Conservation (phyloP, 2,329 filamentous ascomycete genomes). For the Ophiostoma australiae region DNA sequence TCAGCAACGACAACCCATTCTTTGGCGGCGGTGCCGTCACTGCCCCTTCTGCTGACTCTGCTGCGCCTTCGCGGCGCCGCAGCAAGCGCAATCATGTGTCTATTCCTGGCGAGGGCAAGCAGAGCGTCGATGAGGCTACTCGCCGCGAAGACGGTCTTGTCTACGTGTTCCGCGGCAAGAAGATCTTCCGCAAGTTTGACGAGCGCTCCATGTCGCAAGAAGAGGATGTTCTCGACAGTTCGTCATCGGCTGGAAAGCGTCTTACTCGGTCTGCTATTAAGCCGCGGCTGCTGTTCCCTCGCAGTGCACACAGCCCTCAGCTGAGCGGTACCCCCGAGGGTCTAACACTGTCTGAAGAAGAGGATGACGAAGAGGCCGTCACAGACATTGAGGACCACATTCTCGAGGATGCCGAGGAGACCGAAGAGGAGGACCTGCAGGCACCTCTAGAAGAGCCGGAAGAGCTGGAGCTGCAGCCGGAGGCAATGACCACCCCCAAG, state of each 20-base stretch:
- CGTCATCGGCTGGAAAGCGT: conserved; percentile 40
- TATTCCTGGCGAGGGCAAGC: conserved; percentile 53
- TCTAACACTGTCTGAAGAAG: conserved; percentile 30
- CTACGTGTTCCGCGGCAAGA: conserved; percentile 76
- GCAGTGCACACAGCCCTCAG: conserved; percentile 37
- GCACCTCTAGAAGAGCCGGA: conserved; percentile 38
- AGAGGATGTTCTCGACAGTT: conserved; percentile 29
- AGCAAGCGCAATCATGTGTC: conserved; percentile 52
- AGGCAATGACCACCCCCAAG: conserved; percentile 24
- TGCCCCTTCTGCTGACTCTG: conserved; percentile 29
- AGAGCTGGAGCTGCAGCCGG: conserved; percentile 41
- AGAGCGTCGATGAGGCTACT: conserved; percentile 58
- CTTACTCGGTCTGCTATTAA: conserved; percentile 48
- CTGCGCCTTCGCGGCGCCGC: conserved; percentile 42
- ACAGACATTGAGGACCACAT: conserved; percentile 54
- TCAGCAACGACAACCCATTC: conserved; percentile 68
- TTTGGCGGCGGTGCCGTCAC: conserved; percentile 43
- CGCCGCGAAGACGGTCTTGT: conserved; percentile 67
- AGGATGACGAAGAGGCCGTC: conserved; percentile 55
- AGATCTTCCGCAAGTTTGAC: conserved; percentile 65
- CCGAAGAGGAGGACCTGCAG: conserved; percentile 48
- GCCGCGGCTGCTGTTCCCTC: conserved; percentile 66
- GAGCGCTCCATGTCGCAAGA: conserved; percentile 29
- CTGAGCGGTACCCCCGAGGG: conserved; percentile 36
- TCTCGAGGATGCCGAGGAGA: conserved; percentile 28